Conservation (phyloP, 495 filamentous ascomycete species). For the Hypoxylon fuscum region DNA sequence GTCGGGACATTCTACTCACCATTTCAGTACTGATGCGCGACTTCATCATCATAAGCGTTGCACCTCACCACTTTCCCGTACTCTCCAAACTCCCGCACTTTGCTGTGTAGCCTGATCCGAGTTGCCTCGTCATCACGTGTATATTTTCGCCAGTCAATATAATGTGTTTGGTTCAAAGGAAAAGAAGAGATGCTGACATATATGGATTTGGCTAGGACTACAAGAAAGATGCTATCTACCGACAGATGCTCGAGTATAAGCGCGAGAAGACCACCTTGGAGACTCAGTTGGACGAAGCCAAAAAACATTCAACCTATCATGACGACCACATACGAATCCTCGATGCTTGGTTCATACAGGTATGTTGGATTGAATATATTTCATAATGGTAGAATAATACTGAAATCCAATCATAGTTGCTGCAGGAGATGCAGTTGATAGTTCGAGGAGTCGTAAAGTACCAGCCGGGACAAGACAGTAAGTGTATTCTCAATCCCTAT, state of each 20-base stretch:
- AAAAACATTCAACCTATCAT: slow-evolving; percentile 78
- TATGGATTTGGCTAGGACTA: slow-evolving; percentile 73
- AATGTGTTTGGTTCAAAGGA: slow-evolving; percentile 20
- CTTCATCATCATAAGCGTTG: slow-evolving; percentile 37
- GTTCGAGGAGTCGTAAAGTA: slow-evolving; percentile 60
- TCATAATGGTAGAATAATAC: slow-evolving; percentile 41
- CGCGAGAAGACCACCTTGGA: slow-evolving; percentile 84
- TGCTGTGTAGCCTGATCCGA: slow-evolving; percentile 32
- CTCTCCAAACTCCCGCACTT: slow-evolving; percentile 31
- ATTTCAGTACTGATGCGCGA: slow-evolving; percentile 46
- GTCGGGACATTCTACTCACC: slow-evolving; percentile 44
- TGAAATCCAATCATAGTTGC: slow-evolving; percentile 64
- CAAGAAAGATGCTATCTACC: slow-evolving; percentile 96
- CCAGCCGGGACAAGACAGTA: slow-evolving; percentile 63
- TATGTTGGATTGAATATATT: slow-evolving; percentile 52
- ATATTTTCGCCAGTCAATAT: slow-evolving; percentile 35
- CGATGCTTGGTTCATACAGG: slow-evolving; percentile 92
- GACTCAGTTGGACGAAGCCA: slow-evolving; percentile 74
- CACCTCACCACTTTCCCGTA: slow-evolving; percentile 27
- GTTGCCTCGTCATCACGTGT: slow-evolving; percentile 32
- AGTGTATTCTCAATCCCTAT: no score
- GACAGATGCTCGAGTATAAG: slow-evolving; percentile 98
- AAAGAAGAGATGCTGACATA: slow-evolving; percentile 40
- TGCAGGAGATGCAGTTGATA: slow-evolving; percentile 85
- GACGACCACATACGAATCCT: slow-evolving; percentile 91